A percentile compares a stretch with the other conserved stretches of the same genome.
phyloP scores from a whole-genome alignment of 108 stramenopile species.

The Stephanodiscus minutulus region DNA sequence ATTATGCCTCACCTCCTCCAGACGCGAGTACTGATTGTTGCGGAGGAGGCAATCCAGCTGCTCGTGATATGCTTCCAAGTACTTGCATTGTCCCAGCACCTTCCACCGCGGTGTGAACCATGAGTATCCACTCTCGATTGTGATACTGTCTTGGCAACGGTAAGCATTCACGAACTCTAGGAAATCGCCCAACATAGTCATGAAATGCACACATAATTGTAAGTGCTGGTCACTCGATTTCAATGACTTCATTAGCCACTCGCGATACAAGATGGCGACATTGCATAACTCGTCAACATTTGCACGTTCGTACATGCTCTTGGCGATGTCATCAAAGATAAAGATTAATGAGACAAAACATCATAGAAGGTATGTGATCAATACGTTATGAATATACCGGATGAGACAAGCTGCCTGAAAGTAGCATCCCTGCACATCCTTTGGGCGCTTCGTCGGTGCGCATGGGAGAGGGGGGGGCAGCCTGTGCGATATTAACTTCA shows the following conservation, averaged over 20 bases:
- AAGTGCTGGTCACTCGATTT: too few relatives aligned
- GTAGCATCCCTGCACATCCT: constrained; percentile 6
- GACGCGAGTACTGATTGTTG: not conserved
- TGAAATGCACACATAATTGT: not conserved
- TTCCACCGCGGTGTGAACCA: constrained; percentile 6
- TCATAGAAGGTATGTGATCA: not conserved
- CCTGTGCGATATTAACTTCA: too few relatives aligned
- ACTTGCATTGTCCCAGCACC: too few relatives aligned
- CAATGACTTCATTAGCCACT: too few relatives aligned
- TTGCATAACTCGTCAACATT: not conserved
- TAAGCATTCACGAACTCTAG: constrained; percentile 5
- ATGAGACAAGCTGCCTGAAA: too few relatives aligned
- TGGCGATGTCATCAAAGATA: not conserved
- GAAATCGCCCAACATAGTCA: constrained; percentile 4
- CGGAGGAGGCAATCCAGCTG: constrained; percentile 4
- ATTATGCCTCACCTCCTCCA: not conserved
- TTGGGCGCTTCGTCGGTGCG: too few relatives aligned
- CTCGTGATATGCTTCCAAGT: constrained; percentile 1
- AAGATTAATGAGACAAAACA: not conserved
- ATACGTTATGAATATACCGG: not conserved
- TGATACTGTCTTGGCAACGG: too few relatives aligned
- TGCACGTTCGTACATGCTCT: not conserved
- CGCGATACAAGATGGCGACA: not conserved
- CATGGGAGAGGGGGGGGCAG: too few relatives aligned
- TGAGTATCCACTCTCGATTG: constrained; percentile 1